These are phyloP conservation scores for Diaporthe helianthi DNA, from an alignment of 2,329 filamentous ascomycete genomes.

Conservation along the genomic window DNA sequence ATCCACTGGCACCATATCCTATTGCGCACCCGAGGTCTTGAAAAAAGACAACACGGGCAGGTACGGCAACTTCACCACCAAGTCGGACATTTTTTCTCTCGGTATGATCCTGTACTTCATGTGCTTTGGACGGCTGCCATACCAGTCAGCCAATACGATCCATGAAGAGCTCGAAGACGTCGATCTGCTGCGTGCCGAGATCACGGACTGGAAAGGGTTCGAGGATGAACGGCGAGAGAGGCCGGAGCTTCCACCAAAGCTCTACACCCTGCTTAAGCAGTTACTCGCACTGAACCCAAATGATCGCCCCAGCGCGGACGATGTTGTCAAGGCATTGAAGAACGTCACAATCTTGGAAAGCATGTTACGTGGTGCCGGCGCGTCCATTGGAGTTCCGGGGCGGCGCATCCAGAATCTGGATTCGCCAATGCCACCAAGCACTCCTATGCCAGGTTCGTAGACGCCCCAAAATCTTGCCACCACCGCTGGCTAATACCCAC, in stretches of 20 bases:
- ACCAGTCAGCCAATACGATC: constrained; percentile 80
- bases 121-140: constrained; percentile 91
- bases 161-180: constrained; percentile 94
- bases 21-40: constrained; percentile 94
- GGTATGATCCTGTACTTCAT: constrained; percentile 99
- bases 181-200: constrained; percentile 83
- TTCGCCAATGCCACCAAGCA: constrained; percentile 57
- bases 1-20: constrained; percentile 94
- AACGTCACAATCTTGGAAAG: constrained; percentile 63
- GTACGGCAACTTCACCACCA: constrained; percentile 93
- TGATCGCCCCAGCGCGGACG: constrained; percentile 82
- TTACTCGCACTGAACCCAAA: constrained; percentile 79
- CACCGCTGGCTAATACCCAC: constrained; percentile 21
- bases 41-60: constrained; percentile 71
- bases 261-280: constrained; percentile 84
- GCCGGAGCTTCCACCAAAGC: constrained; percentile 81
- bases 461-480: background rate
- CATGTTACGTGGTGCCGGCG: constrained; percentile 45
- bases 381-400: constrained; percentile 50
- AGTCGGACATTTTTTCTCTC: constrained; percentile 97
- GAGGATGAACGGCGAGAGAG: constrained; percentile 76
- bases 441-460: constrained; percentile 53
- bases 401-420: constrained; percentile 63
- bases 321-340: constrained; percentile 81
- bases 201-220: constrained; percentile 86